Evolutionary conservation across 129 eudicot genomes (phyloP), one percentile per base, ranked within the genome.

Genomic region (Saussurea involucrata): DNA sequence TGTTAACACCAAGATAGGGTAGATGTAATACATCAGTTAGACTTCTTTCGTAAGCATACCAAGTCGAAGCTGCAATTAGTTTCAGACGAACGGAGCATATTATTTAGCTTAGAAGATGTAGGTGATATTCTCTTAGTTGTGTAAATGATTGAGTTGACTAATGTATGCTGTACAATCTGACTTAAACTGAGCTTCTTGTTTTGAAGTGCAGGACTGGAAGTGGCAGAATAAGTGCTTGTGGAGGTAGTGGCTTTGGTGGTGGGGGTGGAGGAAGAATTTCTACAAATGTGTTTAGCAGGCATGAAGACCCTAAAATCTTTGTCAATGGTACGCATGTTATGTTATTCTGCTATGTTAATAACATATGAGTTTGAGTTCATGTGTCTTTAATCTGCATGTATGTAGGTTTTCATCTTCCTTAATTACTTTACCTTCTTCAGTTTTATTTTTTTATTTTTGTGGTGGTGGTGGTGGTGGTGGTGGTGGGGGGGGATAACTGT

Each of bases 241-340:
- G 97, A 60, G 98, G 97, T 76, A 68, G 72, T 80, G 97, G 97
- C 33, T 95, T 87, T 83, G 97, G 88, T 63, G 98, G 97, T 72
- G 97, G 97, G 17, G 96, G 97, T 24, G 97, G 94, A 68, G 98
- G 97, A 71, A 91, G 98, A 87, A 77, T 91, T 78, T 84, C 97
- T 63, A 86, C 91, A 17, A 96, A 94, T 80, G 89, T 94, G 68
- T 94, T 94, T 84, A 91, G 98, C 84, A 83, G 97, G 87, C 98
- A 94, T 42, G 98, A 94, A 67, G 96, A 94, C 21, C 96, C 97
- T 4, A 77, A 77, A 78, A 77, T 91, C 61, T 63, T 69, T 78
- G 93, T 79, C 28, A 85, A 91, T 85, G 98, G 98, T 94, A 88
- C 49, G 83, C 77, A 63, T 72, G 4, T 64, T 68, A 60, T 46